Base-by-base conservation (phyloP, 1,284 basidiomycete species). In the Golubevia pallescens region DNA sequence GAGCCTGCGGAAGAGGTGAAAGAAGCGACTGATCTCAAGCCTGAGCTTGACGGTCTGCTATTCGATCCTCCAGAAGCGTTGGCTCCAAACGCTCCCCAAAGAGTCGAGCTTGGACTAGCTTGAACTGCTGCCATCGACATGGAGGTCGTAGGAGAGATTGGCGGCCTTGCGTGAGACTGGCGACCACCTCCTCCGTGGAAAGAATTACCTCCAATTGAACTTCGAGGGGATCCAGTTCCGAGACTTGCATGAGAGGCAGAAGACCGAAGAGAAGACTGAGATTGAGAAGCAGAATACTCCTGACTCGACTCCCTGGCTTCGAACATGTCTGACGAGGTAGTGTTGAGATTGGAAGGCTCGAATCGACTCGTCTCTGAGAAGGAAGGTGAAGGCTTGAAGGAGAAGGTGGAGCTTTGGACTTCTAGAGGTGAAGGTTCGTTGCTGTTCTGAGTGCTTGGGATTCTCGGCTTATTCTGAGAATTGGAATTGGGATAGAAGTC, bases 11-110 rank as follows among this genome's bases (percentile, higher is more conserved):
- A 72, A 2, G 70, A 74, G 19, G 70, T 73, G 68, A 74, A 74
- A 65, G 68, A 72, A 32, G 73, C 73, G 5, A 74, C 70, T 34
- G 73, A 74, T 28, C 73, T 72, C 65, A 74, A 67, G 16, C 73
- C 73, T 10, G 68, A 68, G 60, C 73, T 74, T 13, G 58, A 66
- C 4, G 73, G 73, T 2, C 73, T 66, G 62, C 73, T 74, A 38
- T 68, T 68, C 2, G 73, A 71, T 2, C 70, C 70, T 21, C 70
- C 71, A 7, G 73, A 71, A 42, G 42, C 8, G 16, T 48, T 48
- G 10, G 16, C 16, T 13, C 42, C 42, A 48, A 74, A 74, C 4
- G 73, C 73, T 52, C 73, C 73, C 1, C 69, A 74, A 2, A 74
- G 59, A 3, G 73, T 74, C 1, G 73, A 74, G 52, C 68, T 70